Evolutionary conservation across 2,329 filamentous ascomycete species (phyloP), one percentile per base, ranked within the genome.

Genomic region (Xylaria polymorpha): DNA sequence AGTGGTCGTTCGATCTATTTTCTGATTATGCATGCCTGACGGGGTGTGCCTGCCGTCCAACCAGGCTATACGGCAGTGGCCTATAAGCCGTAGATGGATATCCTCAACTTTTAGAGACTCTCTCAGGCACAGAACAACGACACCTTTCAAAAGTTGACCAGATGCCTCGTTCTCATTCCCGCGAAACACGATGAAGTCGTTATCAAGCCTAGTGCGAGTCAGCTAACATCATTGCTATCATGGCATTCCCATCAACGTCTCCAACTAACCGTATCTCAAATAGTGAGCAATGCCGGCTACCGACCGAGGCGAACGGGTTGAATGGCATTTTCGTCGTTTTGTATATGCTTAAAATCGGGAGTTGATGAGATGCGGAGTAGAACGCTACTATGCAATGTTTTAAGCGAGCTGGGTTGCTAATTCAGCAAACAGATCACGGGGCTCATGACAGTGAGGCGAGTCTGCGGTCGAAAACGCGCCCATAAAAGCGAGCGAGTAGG

Each of bases 171-270:
- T 86, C 66, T 93, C 90, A 73, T 83, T 86, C 69, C 93, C 93
- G 62, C 92, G 90, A 71, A 96, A 91, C 37, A 95, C 90, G 68
- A 95, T 88, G 66, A 94, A 92, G 75, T 93, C 90, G 76, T 91
- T 91, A 61, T 94, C 91, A 69, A 94, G 86, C 61, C 92, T 94
- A 75, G 37, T 46, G 44, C 8, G 25, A 53, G 60, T 69, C 35
- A 73, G 66, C 35, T 12, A 37, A 53, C 39, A 6, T 32, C 37
- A 22, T 59, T 25, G 22, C 10, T 10, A n/a, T 25, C 7, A 37
- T 25, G 15, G 10, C 9, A 44, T 43, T n/a, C 12, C 37, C 1
- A 14, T 18, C 4, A 14, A n/a, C 46, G 15, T n/a, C 39, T 10
- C 61, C 37, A 32, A 73, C 85, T 73, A 79, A 88, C 86, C 87